Conservation (phyloP, 257 asterid genomes). For the Parsonsia alboflavescens region DNA sequence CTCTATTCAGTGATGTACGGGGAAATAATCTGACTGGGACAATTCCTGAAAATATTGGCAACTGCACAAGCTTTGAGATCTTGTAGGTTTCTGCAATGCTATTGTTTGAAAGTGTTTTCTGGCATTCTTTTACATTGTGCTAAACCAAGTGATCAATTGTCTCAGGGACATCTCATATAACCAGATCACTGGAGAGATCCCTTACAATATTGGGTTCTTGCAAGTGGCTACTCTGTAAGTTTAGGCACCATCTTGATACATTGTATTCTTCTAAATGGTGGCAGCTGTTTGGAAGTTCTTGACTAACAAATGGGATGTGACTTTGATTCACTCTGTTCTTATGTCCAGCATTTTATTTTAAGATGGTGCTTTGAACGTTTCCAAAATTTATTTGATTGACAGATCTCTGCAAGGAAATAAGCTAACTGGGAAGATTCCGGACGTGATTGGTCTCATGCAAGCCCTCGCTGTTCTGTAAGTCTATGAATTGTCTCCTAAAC, state of each 20-base stretch:
- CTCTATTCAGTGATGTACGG: conserved; percentile 66
- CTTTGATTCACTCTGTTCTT: background rate
- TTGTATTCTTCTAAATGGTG: background rate
- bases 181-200: conserved; percentile 89
- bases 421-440: conserved; percentile 89
- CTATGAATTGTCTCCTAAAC: background rate
- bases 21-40: conserved; percentile 83
- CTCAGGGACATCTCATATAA: conserved; percentile 89
- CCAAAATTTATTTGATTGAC: conserved; percentile 3
- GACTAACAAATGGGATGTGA: background rate
- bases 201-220: conserved; percentile 89
- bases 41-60: conserved; percentile 87
- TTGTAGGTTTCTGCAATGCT: conserved; percentile 45
- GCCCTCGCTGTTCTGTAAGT: conserved; percentile 98
- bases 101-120: background rate
- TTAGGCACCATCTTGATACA: background rate
- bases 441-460: conserved; percentile 96
- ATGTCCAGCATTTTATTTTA: background rate
- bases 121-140: background rate
- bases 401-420: conserved; percentile 94
- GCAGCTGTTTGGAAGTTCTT: background rate
- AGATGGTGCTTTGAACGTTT: background rate
- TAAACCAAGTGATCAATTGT: background rate
- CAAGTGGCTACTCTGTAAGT: conserved; percentile 98
- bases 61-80: conserved; percentile 94